These are phyloP conservation scores for Apiospora marii DNA, from an alignment of 2,329 filamentous ascomycete genomes.

Conservation along the genomic window DNA sequence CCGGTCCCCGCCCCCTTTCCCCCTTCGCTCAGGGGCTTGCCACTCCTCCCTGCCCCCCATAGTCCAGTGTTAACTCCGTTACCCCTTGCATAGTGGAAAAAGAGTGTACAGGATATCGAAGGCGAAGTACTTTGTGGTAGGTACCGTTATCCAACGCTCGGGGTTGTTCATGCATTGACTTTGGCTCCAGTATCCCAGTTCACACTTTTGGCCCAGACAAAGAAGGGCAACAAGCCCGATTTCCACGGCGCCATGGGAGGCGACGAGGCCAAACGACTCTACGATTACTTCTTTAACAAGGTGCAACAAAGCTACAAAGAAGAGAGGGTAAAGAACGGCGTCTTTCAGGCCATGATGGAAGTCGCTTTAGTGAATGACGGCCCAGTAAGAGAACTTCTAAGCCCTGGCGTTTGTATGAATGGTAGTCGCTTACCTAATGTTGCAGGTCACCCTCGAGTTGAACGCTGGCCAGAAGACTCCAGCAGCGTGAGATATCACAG, in stretches of 20 bases:
- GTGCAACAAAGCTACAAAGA: conserved; percentile 75
- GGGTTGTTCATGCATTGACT: neutral
- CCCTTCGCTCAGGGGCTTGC: neutral
- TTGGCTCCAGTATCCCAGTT: conserved; percentile 86
- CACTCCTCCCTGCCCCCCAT: neutral
- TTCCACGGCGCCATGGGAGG: conserved; percentile 88
- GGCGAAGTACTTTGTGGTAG: conserved; percentile 95
- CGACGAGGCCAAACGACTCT: conserved; percentile 80
- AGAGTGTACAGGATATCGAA: conserved; percentile 83
- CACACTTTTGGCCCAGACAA: conserved; percentile 90
- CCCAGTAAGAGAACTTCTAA: conserved; percentile 52
- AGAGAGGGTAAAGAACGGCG: conserved; percentile 89
- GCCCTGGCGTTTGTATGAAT: neutral
- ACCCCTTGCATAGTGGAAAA: conserved; percentile 77
- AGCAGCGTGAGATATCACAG: neutral
- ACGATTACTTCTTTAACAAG: conserved; percentile 82
- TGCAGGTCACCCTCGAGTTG: conserved; percentile 50
- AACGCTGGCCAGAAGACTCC: conserved; percentile 31
- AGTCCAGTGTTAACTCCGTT: neutral
- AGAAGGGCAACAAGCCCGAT: conserved; percentile 93
- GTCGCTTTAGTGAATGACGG: conserved; percentile 91
- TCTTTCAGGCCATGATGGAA: conserved; percentile 99
- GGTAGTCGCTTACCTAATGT: conserved; percentile 28
- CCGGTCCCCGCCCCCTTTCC: neutral
- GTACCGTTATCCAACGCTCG: conserved; percentile 34